Percentiles rank a stretch among this genome's conserved stretches.
Evolutionary conservation across 352 stramenopile species (phyloP).

Genomic region (Phytopythium delawarense): DNA sequence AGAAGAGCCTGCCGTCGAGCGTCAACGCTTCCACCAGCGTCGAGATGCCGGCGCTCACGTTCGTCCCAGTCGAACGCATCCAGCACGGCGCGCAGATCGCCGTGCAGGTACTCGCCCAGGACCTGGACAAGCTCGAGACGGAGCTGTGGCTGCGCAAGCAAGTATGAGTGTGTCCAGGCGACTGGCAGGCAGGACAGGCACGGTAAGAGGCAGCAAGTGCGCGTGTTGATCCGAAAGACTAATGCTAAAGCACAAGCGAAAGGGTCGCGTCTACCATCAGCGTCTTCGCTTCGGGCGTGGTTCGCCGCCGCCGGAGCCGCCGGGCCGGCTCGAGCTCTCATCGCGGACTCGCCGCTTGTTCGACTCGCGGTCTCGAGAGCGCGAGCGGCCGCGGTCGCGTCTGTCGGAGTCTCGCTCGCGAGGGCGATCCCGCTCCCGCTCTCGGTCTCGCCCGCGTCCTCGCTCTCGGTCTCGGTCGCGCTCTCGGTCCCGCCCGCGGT

Average conservation of each 20-base stretch:
- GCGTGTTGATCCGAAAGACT: neutral
- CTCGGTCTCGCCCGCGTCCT: conserved; percentile 22
- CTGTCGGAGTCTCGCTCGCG: conserved; percentile 22
- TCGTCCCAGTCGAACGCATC: conserved; percentile 66
- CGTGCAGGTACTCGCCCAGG: conserved; percentile 67
- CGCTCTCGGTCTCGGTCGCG: conserved; percentile 17
- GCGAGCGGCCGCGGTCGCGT: conserved; percentile 31
- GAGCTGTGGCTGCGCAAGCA: conserved; percentile 81
- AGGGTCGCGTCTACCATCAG: conserved; percentile 10
- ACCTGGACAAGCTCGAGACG: conserved; percentile 79
- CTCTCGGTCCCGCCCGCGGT: conserved; percentile 9
- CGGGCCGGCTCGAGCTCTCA: conserved; percentile 24
- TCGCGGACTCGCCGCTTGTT: conserved; percentile 62
- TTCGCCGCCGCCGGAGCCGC: conserved; percentile 17
- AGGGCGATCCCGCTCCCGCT: conserved; percentile 25
- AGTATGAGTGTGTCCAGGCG: conserved; percentile 29
- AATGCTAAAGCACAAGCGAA: conserved; percentile 2
- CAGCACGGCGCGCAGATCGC: conserved; percentile 39
- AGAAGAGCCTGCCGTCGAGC: conserved; percentile 8
- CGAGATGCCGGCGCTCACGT: conserved; percentile 55
- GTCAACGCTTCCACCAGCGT: neutral
- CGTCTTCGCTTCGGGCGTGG: conserved; percentile 42
- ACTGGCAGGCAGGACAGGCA: neutral
- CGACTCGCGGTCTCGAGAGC: conserved; percentile 61
- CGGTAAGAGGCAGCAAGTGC: neutral